phyloP scores from a whole-genome alignment of 257 asterid genomes.

The Eustoma russellianum region DNA sequence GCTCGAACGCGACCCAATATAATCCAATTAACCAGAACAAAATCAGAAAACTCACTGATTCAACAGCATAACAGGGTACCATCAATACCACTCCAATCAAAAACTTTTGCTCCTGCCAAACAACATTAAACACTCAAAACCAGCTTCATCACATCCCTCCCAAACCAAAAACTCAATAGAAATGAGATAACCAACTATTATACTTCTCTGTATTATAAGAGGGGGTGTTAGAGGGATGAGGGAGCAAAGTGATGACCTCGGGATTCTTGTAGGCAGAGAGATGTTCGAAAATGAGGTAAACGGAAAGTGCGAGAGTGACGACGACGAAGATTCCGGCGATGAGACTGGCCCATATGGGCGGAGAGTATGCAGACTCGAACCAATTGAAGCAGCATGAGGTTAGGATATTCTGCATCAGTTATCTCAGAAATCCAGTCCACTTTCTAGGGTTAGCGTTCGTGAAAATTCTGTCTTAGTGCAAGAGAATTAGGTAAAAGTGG shows the following conservation, averaged over 20 bases:
- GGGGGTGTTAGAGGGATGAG: not conserved
- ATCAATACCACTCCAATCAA: conserved; percentile 83
- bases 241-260: conserved; percentile 36
- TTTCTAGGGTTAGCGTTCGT: conserved; percentile 5
- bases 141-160: not conserved
- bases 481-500: too few species aligned
- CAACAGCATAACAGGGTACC: conserved; percentile 91
- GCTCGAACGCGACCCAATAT: conserved; percentile 1
- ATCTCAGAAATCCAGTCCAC: not conserved
- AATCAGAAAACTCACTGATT: conserved; percentile 52
- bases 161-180: not conserved
- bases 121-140: not conserved
- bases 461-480: not conserved
- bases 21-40: conserved; percentile 1
- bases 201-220: not conserved
- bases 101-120: conserved; percentile 82
- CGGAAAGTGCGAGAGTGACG: conserved; percentile 57
- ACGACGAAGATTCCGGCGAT: conserved; percentile 59
- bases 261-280: conserved; percentile 87
- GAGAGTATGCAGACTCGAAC: conserved; percentile 29
- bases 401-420: conserved; percentile 44
- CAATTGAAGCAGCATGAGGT: conserved; percentile 35
- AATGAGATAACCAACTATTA: not conserved
- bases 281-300: conserved; percentile 77
- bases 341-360: conserved; percentile 82